These are phyloP conservation scores for Tetradesmus lagerheimii DNA, from an alignment of 139 green algal species.

Conservation along the genomic window DNA sequence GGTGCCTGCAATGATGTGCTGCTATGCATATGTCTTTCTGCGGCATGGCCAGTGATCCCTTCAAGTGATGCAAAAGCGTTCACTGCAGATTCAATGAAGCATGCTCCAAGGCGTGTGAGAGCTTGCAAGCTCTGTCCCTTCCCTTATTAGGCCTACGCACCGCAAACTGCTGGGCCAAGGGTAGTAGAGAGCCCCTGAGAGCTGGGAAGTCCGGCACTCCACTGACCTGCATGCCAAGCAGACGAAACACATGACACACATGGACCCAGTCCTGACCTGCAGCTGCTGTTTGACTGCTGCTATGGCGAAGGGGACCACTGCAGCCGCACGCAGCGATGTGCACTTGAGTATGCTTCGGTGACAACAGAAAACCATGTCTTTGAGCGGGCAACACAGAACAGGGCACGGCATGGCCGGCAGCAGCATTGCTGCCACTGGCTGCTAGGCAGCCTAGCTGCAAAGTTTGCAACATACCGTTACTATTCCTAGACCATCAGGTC, in stretches of 20 bases:
- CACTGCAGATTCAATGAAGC: too few species aligned
- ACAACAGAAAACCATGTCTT: too few species aligned
- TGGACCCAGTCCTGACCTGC: too few species aligned
- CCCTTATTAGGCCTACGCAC: conserved; percentile 42
- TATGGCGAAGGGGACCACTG: too few species aligned
- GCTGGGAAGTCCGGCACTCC: conserved; percentile 59
- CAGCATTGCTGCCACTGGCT: neutral
- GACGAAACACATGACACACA: neutral
- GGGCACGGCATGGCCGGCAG: neutral
- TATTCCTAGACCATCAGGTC: conserved; percentile 69
- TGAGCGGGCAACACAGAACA: neutral
- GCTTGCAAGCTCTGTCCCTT: neutral
- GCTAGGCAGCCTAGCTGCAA: neutral
- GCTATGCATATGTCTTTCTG: too few species aligned
- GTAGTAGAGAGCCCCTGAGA: conserved; percentile 64
- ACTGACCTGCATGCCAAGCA: neutral
- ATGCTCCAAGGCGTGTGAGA: neutral
- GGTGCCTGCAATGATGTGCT: neutral
- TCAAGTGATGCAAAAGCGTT: too few species aligned
- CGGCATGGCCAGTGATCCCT: too few species aligned
- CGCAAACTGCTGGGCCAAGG: conserved; percentile 64
- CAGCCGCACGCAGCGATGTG: too few species aligned
- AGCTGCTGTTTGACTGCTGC: neutral
- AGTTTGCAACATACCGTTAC: conserved; percentile 51
- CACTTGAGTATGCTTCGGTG: too few species aligned